Evolutionary conservation across 2,329 filamentous ascomycete genomes (phyloP), one percentile per base, ranked within the genome.

Genomic region (Periconia digitata): DNA sequence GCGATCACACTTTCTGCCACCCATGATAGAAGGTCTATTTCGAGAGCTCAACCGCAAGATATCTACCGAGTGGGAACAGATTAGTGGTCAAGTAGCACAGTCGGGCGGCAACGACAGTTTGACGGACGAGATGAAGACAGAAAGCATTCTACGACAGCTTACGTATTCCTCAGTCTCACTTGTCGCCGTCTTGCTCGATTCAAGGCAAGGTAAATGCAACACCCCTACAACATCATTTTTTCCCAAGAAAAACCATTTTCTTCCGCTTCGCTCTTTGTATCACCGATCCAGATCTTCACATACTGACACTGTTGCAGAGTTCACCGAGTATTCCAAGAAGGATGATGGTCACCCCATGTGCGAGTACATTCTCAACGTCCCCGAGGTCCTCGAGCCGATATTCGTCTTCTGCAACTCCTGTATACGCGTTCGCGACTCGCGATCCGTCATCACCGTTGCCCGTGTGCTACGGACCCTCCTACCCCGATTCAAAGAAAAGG

Each of bases 91-190:
- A 40, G 76, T 64, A 74, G 80, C 54, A 76, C 83, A 87, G 17
- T 81, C 85, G 1, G 85, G 85, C 3, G 85, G 86, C 17, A 90
- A 92, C 46, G 89, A 89, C 50, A 74, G 77, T 46, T 75, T 99
- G 44, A 89, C 89, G 1, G 91, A 96, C 58, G 94, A 99, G 74
- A 99, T 99, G 94, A 96, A 96, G 72, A 86, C 90, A 6, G 94
- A 99, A 70, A 97, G 92, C 64, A 95, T 99, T 23, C 76, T 99
- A 39, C 85, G 94, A 17, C 91, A 96, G 68, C 80, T 97, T 42
- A 96, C 92, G 0, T 94, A 95, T 71, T 90, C 90, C 3, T 90
- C 92, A 1, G 90, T 96, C 23, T 86, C 94, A 60, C 90, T 97
- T 80, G 87, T 96, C 54, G 90, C 90, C 7, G 89, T 90, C 58